A percentile compares a stretch with the other conserved stretches of the same genome.
These are phyloP conservation scores for Hyphopichia pseudoburtonii DNA, from an alignment of 1,139 yeast genomes.

Conservation along the genomic window DNA sequence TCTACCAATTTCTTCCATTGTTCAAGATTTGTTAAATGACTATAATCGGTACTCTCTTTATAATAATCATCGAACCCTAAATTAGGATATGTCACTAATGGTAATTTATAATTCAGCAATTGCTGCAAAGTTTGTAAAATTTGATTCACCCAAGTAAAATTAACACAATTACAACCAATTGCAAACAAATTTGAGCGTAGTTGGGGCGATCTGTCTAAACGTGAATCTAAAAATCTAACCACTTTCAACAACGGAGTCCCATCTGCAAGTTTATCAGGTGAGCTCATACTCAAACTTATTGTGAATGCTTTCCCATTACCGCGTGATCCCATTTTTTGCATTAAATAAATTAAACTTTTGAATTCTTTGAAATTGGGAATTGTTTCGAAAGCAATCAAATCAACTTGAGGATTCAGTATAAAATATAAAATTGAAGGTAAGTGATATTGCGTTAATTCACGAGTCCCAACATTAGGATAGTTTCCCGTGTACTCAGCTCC, in stretches of 20 bases:
- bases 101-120: constrained; percentile 12
- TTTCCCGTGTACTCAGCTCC: constrained; percentile 72
- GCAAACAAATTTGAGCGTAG: constrained; percentile 22
- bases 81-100: constrained; percentile 40
- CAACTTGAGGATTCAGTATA: constrained; percentile 37
- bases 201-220: constrained; percentile 11
- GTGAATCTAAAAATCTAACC: constrained; percentile 15
- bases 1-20: constrained; percentile 30
- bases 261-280: constrained; percentile 25
- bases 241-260: constrained; percentile 30
- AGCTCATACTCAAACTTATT: constrained; percentile 29
- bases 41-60: constrained; percentile 9
- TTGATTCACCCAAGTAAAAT: constrained; percentile 21
- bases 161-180: constrained; percentile 43
- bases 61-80: constrained; percentile 31
- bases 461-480: constrained; percentile 36
- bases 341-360: constrained; percentile 26
- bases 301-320: constrained; percentile 21
- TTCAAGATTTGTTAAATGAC: constrained; percentile 6
- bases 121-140: constrained; percentile 18
- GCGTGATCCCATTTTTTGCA: constrained; percentile 8
- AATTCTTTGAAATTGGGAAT: constrained; percentile 58
- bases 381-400: constrained; percentile 63
- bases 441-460: constrained; percentile 47
- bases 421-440: constrained; percentile 43